Evolutionary conservation across 1,284 basidiomycete species (phyloP), one percentile per base, ranked within the genome.

Genomic region (Pseudozyma sp.): DNA sequence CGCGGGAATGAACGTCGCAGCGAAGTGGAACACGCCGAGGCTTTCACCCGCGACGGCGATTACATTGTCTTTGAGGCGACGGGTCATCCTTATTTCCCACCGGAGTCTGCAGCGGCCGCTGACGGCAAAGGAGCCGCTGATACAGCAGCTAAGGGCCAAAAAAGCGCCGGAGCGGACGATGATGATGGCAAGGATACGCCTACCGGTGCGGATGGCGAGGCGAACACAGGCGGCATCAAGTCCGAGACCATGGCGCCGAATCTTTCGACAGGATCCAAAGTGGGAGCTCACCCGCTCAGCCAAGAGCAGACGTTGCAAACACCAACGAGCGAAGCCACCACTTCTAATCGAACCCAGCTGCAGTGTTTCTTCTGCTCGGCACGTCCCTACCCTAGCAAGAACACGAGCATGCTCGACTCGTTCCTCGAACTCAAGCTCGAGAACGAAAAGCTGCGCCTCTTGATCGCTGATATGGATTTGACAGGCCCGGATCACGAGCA

Each of bases 341-440:
- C 56, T 52, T 52, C 35, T 8, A 40, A 50, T 5, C 72, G 72
- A 39, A 16, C 56, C 31, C 62, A 66, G n/a, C 47, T 74, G 36
- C 77, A 78, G 25, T 80, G 76, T 69, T 80, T 81, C 62, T 82
- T 82, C 58, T 80, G 78, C 57, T 78, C 79, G 7, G 70, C 71
- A 25, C 58, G 80, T 11, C 72, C 79, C 13, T 81, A 80, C 40
- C 80, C 80, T 13, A 74, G 75, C 63, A 79, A 81, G 59, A 81
- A 77, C 51, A 74, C 80, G 14, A 72, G 72, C 60, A 80, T 82
- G 76, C 70, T 82, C 31, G 82, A 83, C 52, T 78, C 77, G 12
- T 81, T 83, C 69, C 63, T 83, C 19, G 82, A 83, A 54, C 68
- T 83, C 62, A 81, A 80, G 70, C 59, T 83, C 18, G 82, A 83